Evolutionary conservation across 306 rosid species (phyloP).

Genomic region (Geum urbanum): DNA sequence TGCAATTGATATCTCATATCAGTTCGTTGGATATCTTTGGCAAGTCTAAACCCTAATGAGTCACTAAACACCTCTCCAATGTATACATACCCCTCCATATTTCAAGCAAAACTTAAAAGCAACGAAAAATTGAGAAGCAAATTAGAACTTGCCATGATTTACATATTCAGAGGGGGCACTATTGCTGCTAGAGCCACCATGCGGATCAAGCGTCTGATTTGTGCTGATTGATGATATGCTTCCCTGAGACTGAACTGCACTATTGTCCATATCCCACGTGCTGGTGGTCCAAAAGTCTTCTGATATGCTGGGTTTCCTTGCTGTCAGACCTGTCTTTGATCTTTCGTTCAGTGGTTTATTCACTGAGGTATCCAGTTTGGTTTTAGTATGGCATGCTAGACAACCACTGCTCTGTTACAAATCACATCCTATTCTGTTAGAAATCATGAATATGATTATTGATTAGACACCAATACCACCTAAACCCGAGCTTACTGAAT

Average conservation of each 20-base stretch:
- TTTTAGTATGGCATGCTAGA: conserved; percentile 67
- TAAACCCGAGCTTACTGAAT: conserved; percentile 12
- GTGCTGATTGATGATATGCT: conserved; percentile 80
- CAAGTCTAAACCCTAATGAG: background rate
- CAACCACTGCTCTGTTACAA: conserved; percentile 99
- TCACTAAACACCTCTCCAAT: background rate
- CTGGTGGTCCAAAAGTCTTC: conserved; percentile 93
- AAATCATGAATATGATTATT: conserved; percentile 34
- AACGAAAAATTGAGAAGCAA: conserved; percentile 12
- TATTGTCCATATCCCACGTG: conserved; percentile 84
- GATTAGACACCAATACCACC: conserved; percentile 7
- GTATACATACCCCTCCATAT: background rate
- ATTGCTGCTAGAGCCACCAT: conserved; percentile 43
- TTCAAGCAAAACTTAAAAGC: conserved; percentile 13
- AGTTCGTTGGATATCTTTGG: conserved; percentile 1
- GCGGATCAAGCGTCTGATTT: conserved; percentile 57
- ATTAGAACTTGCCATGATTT: conserved; percentile 50
- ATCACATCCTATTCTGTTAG: conserved; percentile 63
- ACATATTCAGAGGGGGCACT: conserved; percentile 59
- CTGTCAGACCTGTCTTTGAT: conserved; percentile 25
- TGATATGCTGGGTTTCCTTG: conserved; percentile 54
- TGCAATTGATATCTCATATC: conserved; percentile 32
- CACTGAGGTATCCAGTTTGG: conserved; percentile 27
- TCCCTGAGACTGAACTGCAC: conserved; percentile 85
- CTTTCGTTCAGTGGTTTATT: conserved; percentile 41